A percentile compares a stretch with the other conserved stretches of the same genome.
Conservation (phyloP, 164 flowering plant genomes). For the Liriodendron chinense region DNA sequence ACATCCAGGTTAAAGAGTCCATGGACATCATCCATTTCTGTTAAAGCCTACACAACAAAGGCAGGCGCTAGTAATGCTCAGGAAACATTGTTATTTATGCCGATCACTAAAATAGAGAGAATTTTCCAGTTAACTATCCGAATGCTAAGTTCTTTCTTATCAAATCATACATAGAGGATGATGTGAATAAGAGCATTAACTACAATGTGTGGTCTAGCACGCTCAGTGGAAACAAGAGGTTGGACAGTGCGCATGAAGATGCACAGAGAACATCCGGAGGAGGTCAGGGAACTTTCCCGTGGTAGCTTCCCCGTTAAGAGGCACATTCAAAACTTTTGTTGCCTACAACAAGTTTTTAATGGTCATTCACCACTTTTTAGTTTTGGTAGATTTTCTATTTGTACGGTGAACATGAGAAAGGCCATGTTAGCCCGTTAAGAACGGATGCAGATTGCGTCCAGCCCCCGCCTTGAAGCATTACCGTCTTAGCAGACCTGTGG, state of each 20-base stretch:
- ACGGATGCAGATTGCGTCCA: too few relatives aligned
- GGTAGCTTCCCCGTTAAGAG: too few relatives aligned
- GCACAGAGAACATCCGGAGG: constrained; percentile 56
- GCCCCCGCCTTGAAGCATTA: too few relatives aligned
- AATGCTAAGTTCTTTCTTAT: constrained; percentile 83
- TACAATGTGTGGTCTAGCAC: constrained; percentile 96
- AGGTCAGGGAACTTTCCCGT: constrained; percentile 58
- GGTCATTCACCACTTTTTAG: too few relatives aligned
- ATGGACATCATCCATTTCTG: constrained; percentile 29
- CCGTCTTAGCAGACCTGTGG: too few relatives aligned
- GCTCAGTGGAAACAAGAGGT: constrained; percentile 90
- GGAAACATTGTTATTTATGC: constrained; percentile 51
- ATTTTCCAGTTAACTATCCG: constrained; percentile 48
- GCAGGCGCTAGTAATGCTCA: constrained; percentile 44
- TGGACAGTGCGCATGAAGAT: constrained; percentile 63
- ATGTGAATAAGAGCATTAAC: constrained; percentile 90
- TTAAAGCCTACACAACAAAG: constrained; percentile 52
- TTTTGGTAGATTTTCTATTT: too few relatives aligned
- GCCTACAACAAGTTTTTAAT: too few relatives aligned
- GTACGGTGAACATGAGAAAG: too few relatives aligned
- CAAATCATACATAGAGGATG: constrained; percentile 92
- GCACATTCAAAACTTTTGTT: too few relatives aligned
- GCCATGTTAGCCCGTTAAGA: too few relatives aligned
- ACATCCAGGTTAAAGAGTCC: constrained; percentile 48
- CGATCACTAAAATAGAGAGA: constrained; percentile 67